Base-by-base conservation (phyloP, 225 moss, liverwort and hornwort genomes). In the Lunularia cruciata region DNA sequence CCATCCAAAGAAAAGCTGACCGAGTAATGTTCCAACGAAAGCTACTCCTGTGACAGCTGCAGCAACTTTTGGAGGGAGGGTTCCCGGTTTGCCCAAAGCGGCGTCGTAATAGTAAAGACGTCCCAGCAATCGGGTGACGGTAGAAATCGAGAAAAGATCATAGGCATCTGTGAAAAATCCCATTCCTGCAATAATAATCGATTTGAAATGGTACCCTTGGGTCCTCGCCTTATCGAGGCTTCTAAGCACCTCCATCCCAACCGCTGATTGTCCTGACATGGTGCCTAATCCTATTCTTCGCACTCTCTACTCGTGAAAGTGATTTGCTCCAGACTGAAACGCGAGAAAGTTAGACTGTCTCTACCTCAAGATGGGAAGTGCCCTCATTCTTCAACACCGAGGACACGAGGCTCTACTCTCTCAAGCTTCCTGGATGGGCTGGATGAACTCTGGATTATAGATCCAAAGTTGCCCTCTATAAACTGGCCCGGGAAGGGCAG, bases 141-240 rank as follows among this genome's bases (percentile, higher is more conserved):
- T 61, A 33, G 60, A 57, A 16, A 72, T 62, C 37, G 42, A 61
- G 49, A 72, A 72, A 3, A 72, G 61, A 39, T 72, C 72, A 14
- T 72, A 72, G 0, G 72, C 72, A 23, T 72, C 72, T 1, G 72
- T 72, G 60, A 60, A 72, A 12, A 72, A 72, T 15, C 72, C 72
- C 72, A 72, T 72, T 27, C 72, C 72, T 10, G 72, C 72, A 34
- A 72, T 72, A 0, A 72, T 51, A 49, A 72, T 62, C 0, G 72
- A 57, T 13, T 46, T 60, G 61, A 72, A 72, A 37, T 72, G 72
- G 23, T 72, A 72, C 31, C n/a, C 57, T 32, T 72, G 72, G 0
- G 72, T 72, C 61, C 62, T 72, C 6, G 72, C 72, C 19, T 62
- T 60, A 14, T 72, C 72, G 8, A 72, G 72, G 3, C 48, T 14